phyloP scores from a whole-genome alignment of 805 yeast species.

The Monosporozyma solicola region DNA sequence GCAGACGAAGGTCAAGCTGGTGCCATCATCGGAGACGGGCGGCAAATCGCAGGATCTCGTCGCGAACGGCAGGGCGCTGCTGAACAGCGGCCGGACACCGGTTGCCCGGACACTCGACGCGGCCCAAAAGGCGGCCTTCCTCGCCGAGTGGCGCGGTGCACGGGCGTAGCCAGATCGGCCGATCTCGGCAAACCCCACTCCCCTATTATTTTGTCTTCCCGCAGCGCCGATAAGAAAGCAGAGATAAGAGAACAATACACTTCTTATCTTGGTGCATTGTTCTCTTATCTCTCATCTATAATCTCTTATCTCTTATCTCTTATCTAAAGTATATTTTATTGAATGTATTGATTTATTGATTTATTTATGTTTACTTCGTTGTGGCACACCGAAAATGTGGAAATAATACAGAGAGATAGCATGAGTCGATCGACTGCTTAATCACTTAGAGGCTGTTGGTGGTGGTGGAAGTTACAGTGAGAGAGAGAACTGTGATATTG shows the following conservation, averaged over 20 bases:
- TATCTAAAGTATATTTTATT: no score
- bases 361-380: no score
- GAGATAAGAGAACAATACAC: neutral
- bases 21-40: neutral
- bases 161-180: neutral
- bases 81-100: neutral
- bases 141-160: neutral
- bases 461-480: no score
- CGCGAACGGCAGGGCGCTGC: neutral
- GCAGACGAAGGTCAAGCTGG: neutral
- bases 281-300: no score
- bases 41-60: neutral
- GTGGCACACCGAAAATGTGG: no score
- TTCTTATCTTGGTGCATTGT: no score
- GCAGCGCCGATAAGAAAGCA: neutral
- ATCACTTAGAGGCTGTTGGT: no score
- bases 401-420: no score
- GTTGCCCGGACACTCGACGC: constrained; percentile 1
- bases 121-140: neutral
- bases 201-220: neutral
- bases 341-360: no score
- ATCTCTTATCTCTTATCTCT: no score
- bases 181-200: neutral
- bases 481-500: no score
- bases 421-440: no score